Evolutionary conservation across 305 asterid genomes (phyloP), one percentile per base, ranked within the genome.

Genomic region (Fraxinus ornus): DNA sequence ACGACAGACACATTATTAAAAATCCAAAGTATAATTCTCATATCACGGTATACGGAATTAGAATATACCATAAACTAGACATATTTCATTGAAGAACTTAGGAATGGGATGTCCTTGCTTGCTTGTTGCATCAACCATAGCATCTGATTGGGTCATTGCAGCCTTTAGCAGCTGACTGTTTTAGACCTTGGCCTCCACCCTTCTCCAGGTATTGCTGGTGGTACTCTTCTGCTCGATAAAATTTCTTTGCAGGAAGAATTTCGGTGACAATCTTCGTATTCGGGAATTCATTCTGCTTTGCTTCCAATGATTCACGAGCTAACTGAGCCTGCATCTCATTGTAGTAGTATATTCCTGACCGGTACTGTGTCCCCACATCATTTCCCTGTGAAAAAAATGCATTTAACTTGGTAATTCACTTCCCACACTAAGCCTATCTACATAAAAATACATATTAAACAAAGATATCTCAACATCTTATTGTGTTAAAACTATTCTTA

Each of bases 121-220:
- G 35, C 0, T 10, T 77, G 44, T 36, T 26, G 83, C 35, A 79
- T 91, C 89, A 94, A 32, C 98, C 98, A 12, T 93, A 95, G 94
- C 98, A 95, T 35, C 94, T 89, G 86, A 93, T 93, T 2, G 95
- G 82, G 82, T 93, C 97, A 24, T 85, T 90, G 92, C 98, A 94
- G 73, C 97, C 95, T 81, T 94, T 94, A 30, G 92, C 91, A 72
- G 98, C 94, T 0, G 95, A 95, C 82, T 95, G 98, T 68, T 86
- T 88, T 36, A 21, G 55, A 44, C 98, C 94, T 8, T 80, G 15
- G 26, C 91, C 83, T 19, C 94, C 97, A 60, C 98, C 98, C 86
- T 93, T 95, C 90, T 93, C 97, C 87, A 95, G 79, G 83, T 92
- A 95, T 55, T 93, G 98, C 91, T 93, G 98, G 87, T 95, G 98